Evolutionary conservation across 75 land plant species (phyloP), one percentile per base, ranked within the genome.

Genomic region (Pinus albicaulis): DNA sequence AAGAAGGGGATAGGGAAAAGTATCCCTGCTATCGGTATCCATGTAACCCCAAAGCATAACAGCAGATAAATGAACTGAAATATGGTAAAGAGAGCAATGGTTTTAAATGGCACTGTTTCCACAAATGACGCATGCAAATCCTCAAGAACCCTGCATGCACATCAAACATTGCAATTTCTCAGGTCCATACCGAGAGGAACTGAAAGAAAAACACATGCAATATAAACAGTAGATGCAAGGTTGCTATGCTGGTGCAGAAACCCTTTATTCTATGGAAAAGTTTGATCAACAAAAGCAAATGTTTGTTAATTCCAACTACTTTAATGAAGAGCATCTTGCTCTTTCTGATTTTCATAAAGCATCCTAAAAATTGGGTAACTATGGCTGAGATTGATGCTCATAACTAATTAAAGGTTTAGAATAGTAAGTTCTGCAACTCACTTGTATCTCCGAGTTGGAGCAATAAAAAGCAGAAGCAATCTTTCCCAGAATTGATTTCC

Each of bases 401-500:
- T 12, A 48, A 48, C 53, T 48, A 48, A 10, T 6, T 26, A 56
- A 53, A 74, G 58, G 10, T 28, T 26, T 55, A 2, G 7, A n/a
- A 75, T 19, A 8, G 17, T 8, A 26, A 44, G n/a, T 53, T 52
- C 25, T 56, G 25, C 3, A 62, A 72, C 84, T 63, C 82, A 94
- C 98, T 90, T 95, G 88, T 79, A 92, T 36, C 85, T 84, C 1
- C 93, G 84, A 3, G 74, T n/a, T 24, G 96, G 92, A 20, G 92
- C 75, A 11, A 92, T 78, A 65, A 96, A 90, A 60, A 96, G 87
- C 13, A 93, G 87, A 23, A 95, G 79, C 38, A 93, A 73, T 66
- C 98, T 89, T 55, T 88, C 92, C 94, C 95, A 95, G 76, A 95
- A 91, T 61, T 95, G 98, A 82, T 93, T 95, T 6, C 98, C 98